Base-by-base conservation (phyloP, 495 filamentous ascomycete genomes). In the Aspergillus egyptiacus region DNA sequence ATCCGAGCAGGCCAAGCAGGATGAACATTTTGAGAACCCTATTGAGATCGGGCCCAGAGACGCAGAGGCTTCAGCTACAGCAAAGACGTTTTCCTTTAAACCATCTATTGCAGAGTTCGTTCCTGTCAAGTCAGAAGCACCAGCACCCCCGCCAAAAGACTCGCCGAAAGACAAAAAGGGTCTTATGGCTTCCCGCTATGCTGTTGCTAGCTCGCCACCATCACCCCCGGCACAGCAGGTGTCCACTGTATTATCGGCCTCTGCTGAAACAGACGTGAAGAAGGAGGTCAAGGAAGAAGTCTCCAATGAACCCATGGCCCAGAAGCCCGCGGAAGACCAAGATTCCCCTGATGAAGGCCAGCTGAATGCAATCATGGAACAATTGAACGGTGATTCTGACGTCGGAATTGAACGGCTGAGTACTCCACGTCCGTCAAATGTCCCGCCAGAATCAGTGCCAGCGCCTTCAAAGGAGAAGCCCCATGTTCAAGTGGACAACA, bases 331-430 rank as follows among this genome's bases (percentile, higher is more conserved):
- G 19, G 19, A 42, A 19, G 61, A 65, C 8, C 51, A 62, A 5
- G 69, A 67, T 15, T 71, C 70, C 0, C 80, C 79, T 18, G 81
- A 85, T 33, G 84, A 86, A 51, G 82, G 84, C 46, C 88, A 94
- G 60, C 82, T 94, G 53, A 88, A 95, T 64, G 86, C 80, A 20
- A 74, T 95, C 43, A 93, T 95, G 87, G 81, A 83, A 14, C 84
- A 89, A 38, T 74, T 95, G 42, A 84, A 89, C 59, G 77, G 73
- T 24, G 83, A 85, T 48, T 83, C 84, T 0, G 79, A 84, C 48
- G 74, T 85, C 59, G 85, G 86, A 7, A 76, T 89, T 48, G 85
- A 86, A 57, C 74, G 80, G 60, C 64, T 75, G 31, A 62, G 70
- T 48, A 76, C 76, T 17, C 70, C 74, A 2, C 64, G 68, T 14